These are phyloP conservation scores for Ogataea pilisensis DNA, from an alignment of 805 yeast genomes.

Conservation along the genomic window DNA sequence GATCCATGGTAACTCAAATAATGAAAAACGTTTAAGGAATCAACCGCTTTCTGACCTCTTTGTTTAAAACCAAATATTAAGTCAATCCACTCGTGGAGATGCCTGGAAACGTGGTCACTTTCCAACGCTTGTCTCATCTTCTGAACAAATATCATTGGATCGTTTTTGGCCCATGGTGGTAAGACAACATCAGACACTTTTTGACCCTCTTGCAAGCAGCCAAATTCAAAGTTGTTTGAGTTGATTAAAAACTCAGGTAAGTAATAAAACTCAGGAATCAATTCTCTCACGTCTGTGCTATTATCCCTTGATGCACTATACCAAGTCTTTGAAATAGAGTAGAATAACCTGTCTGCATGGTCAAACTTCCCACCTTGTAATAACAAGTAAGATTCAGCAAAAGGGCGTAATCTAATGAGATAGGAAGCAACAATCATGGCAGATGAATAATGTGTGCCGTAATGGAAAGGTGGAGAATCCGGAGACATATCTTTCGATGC, in stretches of 20 bases:
- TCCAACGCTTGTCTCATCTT: slow-evolving; percentile 83
- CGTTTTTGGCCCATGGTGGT: slow-evolving; percentile 83
- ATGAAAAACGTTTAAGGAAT: slow-evolving; percentile 73
- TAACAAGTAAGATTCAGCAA: slow-evolving; percentile 70
- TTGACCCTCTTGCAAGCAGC: slow-evolving; percentile 58
- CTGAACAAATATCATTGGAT: slow-evolving; percentile 67
- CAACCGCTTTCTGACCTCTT: slow-evolving; percentile 63
- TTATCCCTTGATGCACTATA: slow-evolving; percentile 70
- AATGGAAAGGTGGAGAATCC: slow-evolving; percentile 69
- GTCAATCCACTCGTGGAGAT: slow-evolving; percentile 82
- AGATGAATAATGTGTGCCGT: slow-evolving; percentile 90
- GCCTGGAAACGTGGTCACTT: slow-evolving; percentile 71
- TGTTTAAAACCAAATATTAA: slow-evolving; percentile 79
- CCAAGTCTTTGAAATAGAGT: slow-evolving; percentile 78
- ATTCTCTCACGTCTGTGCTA: slow-evolving; percentile 83
- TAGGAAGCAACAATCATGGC: slow-evolving; percentile 90
- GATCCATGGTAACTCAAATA: slow-evolving; percentile 83
- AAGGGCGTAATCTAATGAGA: slow-evolving; percentile 73
- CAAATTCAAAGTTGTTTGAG: slow-evolving; percentile 64
- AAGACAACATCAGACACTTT: slow-evolving; percentile 57
- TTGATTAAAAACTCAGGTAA: slow-evolving; percentile 76
- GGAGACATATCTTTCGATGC: slow-evolving; percentile 60
- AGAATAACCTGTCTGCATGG: slow-evolving; percentile 79
- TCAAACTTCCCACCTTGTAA: slow-evolving; percentile 88
- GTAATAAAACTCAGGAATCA: slow-evolving; percentile 82